Base-by-base conservation (phyloP, 1,284 basidiomycete genomes). In the Marasmius sp. region DNA sequence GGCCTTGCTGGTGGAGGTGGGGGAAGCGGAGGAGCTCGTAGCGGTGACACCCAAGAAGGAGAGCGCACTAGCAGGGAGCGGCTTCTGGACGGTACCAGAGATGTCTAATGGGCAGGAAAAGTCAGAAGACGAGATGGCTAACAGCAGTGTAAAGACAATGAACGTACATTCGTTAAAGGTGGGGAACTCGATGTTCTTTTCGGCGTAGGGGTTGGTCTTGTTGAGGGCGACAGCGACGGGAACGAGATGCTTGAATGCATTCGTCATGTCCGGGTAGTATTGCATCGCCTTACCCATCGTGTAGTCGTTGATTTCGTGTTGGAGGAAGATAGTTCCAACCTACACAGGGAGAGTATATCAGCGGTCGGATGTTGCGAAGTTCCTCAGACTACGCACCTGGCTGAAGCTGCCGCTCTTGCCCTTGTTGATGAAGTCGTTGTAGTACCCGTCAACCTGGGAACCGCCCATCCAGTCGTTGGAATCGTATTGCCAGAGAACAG, bases 301-400 rank as follows among this genome's bases (percentile, higher is more conserved):
- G 52, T 57, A 65, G 39, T 67, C 66, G 63, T 64, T 60, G 14
- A 63, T 43, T 45, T 67, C 66, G 48, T 67, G 66, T n/a, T 64
- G 59, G 53, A 67, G 63, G 18, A 67, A 51, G 56, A 67, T 67
- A 38, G 66, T 58, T 18, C 66, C 66, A 1, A 14, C 34, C 61
- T 64, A 36, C 7, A 37, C n/a, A 36, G 18, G 11, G 16, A 37
- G 10, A 18, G 9, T 33, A 14, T 2, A 34, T 33, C 22, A 11
- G 7, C 34, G 11, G 22, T 52, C n/a, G 22, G 12, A 8, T 34
- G 18, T n/a, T 41, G 27, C 16, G 41, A 11, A 12, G 27, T 22
- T 12, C 8, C 11, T 27, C 5, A 5, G 27, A 18, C 34, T 6
- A 20, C 22, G 48, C 51, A 41, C 60, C 60, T 57, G 3, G n/a